Conservation (phyloP, 2,329 filamentous ascomycete genomes). For the Pseudopithomyces chartarum region DNA sequence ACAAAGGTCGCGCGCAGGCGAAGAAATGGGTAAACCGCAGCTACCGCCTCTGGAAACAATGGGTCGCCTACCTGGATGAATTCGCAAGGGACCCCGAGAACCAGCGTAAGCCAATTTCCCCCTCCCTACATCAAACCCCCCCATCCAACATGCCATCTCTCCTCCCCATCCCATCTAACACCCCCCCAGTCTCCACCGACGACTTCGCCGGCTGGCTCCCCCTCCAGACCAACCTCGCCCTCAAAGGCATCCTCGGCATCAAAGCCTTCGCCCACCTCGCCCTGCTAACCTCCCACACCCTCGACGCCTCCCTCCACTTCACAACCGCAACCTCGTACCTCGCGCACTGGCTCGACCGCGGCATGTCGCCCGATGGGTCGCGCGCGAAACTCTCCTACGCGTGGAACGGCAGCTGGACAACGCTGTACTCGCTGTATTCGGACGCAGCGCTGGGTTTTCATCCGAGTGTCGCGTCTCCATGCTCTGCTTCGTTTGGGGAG, state of each 20-base stretch:
- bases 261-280: constrained; percentile 77
- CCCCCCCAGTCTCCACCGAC: constrained; percentile 78
- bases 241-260: constrained; percentile 84
- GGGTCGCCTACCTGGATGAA: constrained; percentile 79
- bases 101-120: constrained; percentile 58
- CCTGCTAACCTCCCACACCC: constrained; percentile 61
- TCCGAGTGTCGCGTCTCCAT: constrained; percentile 56
- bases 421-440: constrained; percentile 83
- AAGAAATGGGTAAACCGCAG: constrained; percentile 70
- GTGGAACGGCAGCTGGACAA: constrained; percentile 81
- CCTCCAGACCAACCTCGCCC: constrained; percentile 79
- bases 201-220: constrained; percentile 81
- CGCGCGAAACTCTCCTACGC: constrained; percentile 82
- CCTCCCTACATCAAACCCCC: not conserved
- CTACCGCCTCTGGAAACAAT: constrained; percentile 75
- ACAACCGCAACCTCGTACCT: constrained; percentile 71
- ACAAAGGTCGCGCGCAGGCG: constrained; percentile 61
- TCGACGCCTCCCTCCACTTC: constrained; percentile 64
- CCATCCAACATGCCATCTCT: not conserved
- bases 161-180: constrained; percentile 1
- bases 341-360: constrained; percentile 71
- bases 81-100: constrained; percentile 75
- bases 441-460: constrained; percentile 84
- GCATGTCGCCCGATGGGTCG: constrained; percentile 69
- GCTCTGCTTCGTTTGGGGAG: no score